Percentiles rank a stretch among this genome's conserved stretches.
These are phyloP conservation scores for Coemansia sp. DNA, from an alignment of 192 early-diverging fungal species.

Conservation along the genomic window DNA sequence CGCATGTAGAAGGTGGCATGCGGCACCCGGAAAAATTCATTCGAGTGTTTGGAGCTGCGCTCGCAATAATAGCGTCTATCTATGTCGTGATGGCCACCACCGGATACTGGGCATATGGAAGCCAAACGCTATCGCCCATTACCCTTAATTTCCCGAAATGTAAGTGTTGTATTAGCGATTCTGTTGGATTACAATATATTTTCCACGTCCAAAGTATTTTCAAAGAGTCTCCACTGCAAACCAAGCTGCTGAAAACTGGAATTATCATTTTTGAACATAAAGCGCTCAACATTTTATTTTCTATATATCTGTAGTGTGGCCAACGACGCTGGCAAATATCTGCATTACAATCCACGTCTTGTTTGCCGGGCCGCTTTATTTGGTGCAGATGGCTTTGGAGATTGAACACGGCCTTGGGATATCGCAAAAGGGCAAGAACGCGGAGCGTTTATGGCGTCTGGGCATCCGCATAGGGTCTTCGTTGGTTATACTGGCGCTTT, in stretches of 20 bases:
- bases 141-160: conserved; percentile 62
- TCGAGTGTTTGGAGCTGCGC: conserved; percentile 54
- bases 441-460: conserved; percentile 54
- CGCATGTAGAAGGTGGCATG: conserved; percentile 74
- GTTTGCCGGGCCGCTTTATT: conserved; percentile 67
- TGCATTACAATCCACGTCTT: conserved; percentile 73
- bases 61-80: conserved; percentile 59
- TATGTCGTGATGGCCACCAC: conserved; percentile 65
- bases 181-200: neutral
- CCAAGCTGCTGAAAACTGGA: too few relatives aligned
- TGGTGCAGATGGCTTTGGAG: conserved; percentile 67
- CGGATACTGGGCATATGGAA: conserved; percentile 71
- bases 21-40: conserved; percentile 61
- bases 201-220: too few relatives aligned
- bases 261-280: too few relatives aligned
- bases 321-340: conserved; percentile 60
- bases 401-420: conserved; percentile 50
- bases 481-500: conserved; percentile 53
- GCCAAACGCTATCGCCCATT: conserved; percentile 59
- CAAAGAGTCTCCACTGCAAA: too few relatives aligned
- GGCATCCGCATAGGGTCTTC: conserved; percentile 55
- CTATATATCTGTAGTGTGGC: conserved; percentile 31
- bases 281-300: neutral
- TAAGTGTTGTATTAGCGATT: conserved; percentile 10
- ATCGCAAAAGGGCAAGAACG: conserved; percentile 46